Evolutionary conservation across 116 monocot genomes (phyloP), one percentile per base, ranked within the genome.

Genomic region (Papilionanthe hybrid): DNA sequence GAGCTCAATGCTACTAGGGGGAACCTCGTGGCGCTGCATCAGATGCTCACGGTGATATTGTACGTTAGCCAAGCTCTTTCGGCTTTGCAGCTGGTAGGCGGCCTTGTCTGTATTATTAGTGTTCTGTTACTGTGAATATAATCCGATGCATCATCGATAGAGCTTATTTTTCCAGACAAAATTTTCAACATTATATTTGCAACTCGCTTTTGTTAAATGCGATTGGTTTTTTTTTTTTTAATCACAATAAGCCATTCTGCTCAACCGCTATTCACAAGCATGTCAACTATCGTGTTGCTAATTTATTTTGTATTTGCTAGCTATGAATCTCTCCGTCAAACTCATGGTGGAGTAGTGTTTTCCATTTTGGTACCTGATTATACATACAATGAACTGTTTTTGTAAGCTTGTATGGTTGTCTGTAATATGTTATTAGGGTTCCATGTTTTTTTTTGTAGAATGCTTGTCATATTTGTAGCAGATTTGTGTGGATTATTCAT

Each of bases 1-100:
- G 92, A 94, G 79, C 87, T 91, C 66, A 94, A 91, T 82, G 89
- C 88, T 7, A 92, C 97, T 1, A 73, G 97, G 57, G 87, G 87
- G 42, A 92, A 91, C 72, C 86, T 97, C 12, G 87, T 97, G 25
- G 83, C 83, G 1, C 72, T 97, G 89, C 94, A 94, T 81, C 97
- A 97, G 88, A 97, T 92, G 87, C 92, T 97, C 32, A 90, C 92
- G 15, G 87, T 92, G 42, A 97, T 97, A 87, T 77, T 97, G 29
- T 97, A 92, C 57, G 97, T 97, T 75, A 92, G 86, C 86, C 94
- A 97, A 81, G 92, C 92, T 41, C 85, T 97, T 41, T 82, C 94
- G 11, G 92, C 94, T 13, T 81, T 97, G 78, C 92, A 97, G 84
- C 88, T 97, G 92, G 97, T 97, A 78, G 65, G 81, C 80, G 1